phyloP scores from a whole-genome alignment of 352 stramenopile genomes.

The Globisporangium spinosum region DNA sequence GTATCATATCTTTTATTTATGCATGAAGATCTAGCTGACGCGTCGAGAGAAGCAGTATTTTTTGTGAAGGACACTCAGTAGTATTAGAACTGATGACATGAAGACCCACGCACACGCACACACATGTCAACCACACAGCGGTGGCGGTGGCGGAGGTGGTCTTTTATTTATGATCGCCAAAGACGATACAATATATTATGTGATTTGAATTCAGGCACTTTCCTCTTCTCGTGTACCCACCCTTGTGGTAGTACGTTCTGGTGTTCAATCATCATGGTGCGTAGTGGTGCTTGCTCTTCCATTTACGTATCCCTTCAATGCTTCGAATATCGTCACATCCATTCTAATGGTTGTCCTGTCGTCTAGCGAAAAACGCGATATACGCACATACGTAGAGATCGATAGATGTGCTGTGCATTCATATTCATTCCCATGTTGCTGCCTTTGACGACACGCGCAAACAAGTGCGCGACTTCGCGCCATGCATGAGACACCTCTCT shows the following conservation, averaged over 20 bases:
- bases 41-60: conserved; percentile 6
- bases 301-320: background rate
- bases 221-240: background rate
- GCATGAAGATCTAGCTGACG: conserved; percentile 9
- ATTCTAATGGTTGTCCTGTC: background rate
- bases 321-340: background rate
- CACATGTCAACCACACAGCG: background rate
- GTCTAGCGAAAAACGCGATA: background rate
- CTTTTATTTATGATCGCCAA: conserved; percentile 16
- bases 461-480: background rate
- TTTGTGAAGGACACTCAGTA: conserved; percentile 1
- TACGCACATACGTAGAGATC: background rate
- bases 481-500: background rate
- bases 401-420: background rate
- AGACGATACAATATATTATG: conserved; percentile 16
- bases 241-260: background rate
- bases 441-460: background rate
- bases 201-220: conserved; percentile 8
- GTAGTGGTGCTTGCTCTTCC: background rate
- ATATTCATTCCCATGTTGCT: background rate
- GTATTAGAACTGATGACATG: conserved; percentile 8
- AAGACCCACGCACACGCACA: background rate
- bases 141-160: background rate
- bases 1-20: conserved; percentile 19
- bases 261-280: background rate